These are phyloP conservation scores for Penicillium daleae DNA, from an alignment of 495 filamentous ascomycete genomes.

Conservation along the genomic window DNA sequence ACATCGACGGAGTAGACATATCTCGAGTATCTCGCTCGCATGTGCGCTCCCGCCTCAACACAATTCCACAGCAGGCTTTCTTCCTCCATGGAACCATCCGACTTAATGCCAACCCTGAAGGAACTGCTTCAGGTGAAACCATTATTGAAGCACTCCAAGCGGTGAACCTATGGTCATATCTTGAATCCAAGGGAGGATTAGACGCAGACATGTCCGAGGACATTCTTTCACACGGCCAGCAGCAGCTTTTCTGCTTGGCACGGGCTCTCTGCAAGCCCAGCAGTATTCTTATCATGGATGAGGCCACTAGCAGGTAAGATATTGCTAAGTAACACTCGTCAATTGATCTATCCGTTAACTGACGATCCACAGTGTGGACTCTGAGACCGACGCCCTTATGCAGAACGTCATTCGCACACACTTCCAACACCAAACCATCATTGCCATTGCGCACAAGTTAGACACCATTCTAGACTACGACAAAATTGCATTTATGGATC, in stretches of 20 bases:
- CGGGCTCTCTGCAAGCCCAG: constrained; percentile 38
- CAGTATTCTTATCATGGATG: constrained; percentile 49
- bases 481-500: constrained; percentile 38
- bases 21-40: constrained; percentile 31
- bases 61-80: constrained; percentile 54
- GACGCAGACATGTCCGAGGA: constrained; percentile 42
- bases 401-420: constrained; percentile 36
- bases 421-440: constrained; percentile 37
- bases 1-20: constrained; percentile 52
- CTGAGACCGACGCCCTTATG: constrained; percentile 36
- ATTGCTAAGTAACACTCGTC: background rate
- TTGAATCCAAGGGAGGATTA: constrained; percentile 45
- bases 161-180: constrained; percentile 43
- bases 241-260: constrained; percentile 53
- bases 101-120: constrained; percentile 49
- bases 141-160: constrained; percentile 43
- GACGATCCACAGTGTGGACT: constrained; percentile 32
- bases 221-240: constrained; percentile 47
- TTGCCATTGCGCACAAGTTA: constrained; percentile 41
- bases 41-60: constrained; percentile 41
- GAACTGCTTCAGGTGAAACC: constrained; percentile 33
- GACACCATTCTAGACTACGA: constrained; percentile 42
- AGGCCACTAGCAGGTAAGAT: constrained; percentile 47
- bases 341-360: background rate
- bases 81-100: constrained; percentile 49